Base-by-base conservation (phyloP, 2,329 filamentous ascomycete genomes). In the Cryphonectria parasitica region DNA sequence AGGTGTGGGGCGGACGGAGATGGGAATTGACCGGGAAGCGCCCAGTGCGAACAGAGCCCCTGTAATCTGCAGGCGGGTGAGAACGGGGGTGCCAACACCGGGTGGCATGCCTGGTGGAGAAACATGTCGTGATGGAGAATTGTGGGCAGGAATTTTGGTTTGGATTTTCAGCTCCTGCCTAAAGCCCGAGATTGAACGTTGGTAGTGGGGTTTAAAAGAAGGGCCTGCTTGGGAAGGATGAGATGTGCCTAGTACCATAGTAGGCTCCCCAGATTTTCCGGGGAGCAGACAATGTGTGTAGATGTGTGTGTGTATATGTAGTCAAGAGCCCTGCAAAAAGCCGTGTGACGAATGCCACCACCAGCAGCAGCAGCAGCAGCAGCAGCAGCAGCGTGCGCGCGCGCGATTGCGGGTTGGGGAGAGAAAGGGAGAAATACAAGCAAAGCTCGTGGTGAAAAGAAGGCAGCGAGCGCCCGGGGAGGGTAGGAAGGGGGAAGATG, bases 21-120 rank as follows among this genome's bases (percentile, higher is more conserved):
- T 70, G 70, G 61, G 64, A 68, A 64, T 67, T 73, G 74, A 75
- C 74, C 73, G 70, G 73, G 75, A 73, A 72, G 74, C 74, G 73
- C 76, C 73, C 73, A 76, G 76, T 76, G 74, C 75, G 71, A 75
- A 64, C 39, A 71, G 62, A 56, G 28, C 69, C 66, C 67, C 64
- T 69, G 71, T 45, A 63, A 66, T 66, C 67, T 71, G 64, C 69
- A 73, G 68, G 66, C 66, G 64, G 60, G 56, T 67, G 66, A 64
- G 62, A 66, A 67, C 66, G 45, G 8, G 71, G 71, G 71, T 64
- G 69, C 69, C 71, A 72, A 66, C 71, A 69, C 71, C 71, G 71
- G 68, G 67, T 62, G 66, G 71, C 71, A 72, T 68, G 68, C 68
- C 64, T 69, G 61, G 69, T 72, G 71, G 71, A 58, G 71, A 72